Evolutionary conservation across 1,284 basidiomycete species (phyloP), one percentile per base, ranked within the genome.

Genomic region (Microbotryum saponariae): DNA sequence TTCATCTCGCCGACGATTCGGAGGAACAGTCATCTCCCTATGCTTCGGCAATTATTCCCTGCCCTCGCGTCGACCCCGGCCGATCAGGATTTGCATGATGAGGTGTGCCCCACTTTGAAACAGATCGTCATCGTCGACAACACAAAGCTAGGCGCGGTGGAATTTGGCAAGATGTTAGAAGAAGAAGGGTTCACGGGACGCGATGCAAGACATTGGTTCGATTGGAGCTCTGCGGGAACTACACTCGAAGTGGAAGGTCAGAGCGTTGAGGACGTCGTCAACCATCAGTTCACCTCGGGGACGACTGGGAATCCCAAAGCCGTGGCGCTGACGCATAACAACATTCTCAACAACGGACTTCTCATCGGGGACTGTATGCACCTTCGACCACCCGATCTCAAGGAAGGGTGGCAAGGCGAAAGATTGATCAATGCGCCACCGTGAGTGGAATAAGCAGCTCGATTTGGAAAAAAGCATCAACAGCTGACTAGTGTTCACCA

Each of bases 331-430:
- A 59, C 61, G 12, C 58, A 59, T n/a, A 6, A 33, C 4, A 74
- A 74, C 45, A 60, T 74, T 46, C 57, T 74, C 44, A 74, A 74
- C 62, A 74, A 74, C 31, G 73, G 68, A 5, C 66, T 71, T 18
- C 64, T 67, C 8, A 70, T 73, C 42, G 73, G 73, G 3, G 62
- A 71, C 33, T 68, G 65, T 23, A 61, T 74, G 47, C 52, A 64
- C 10, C 58, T 65, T 21, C 51, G 48, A 8, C 54, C 54, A 18
- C 52, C 48, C 29, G 21, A 27, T 31, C 51, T 54, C 16, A 23
- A 37, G 29, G 54, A 56, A 6, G 59, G 54, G 46, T 51, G 49
- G 49, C 8, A 29, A 12, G 59, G 59, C 8, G 59, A 61, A 21
- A 16, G n/a, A 5, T 49, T 61, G 10, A 18, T 45, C 31, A 57